Evolutionary conservation across 352 stramenopile genomes (phyloP).

Genomic region (Phytophthora capsici): DNA sequence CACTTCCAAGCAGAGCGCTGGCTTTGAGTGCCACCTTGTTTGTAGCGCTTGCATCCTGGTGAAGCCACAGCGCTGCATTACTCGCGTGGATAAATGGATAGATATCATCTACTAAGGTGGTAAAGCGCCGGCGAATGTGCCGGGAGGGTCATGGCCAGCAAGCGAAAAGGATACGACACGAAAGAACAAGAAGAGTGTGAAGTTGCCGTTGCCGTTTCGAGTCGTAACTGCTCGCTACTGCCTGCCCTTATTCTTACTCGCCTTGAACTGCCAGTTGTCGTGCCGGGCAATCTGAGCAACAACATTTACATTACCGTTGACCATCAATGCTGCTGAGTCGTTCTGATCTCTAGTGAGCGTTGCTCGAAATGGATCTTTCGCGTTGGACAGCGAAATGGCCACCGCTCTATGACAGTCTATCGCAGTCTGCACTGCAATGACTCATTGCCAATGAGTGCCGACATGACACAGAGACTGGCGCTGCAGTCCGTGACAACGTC

Average conservation of each 20-base stretch:
- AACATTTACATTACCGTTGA: no score
- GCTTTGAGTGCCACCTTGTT: no score
- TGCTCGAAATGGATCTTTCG: slow-evolving; percentile 3
- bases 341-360: not conserved
- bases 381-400: slow-evolving; percentile 15
- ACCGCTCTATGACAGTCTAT: not conserved
- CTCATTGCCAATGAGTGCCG: no score
- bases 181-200: slow-evolving; percentile 8
- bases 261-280: no score
- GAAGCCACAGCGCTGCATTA: not conserved
- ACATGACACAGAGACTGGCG: not conserved
- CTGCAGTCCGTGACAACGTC: no score
- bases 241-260: slow-evolving; percentile 1
- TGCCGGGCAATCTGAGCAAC: no score
- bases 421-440: not conserved
- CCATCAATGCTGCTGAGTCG: not conserved
- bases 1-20: no score
- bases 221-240: not conserved
- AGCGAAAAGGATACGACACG: not conserved
- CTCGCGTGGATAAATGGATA: not conserved
- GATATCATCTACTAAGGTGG: no score
- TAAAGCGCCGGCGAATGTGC: not conserved
- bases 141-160: no score
- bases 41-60: no score
- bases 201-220: slow-evolving; percentile 17